Base-by-base conservation (phyloP, 2,329 filamentous ascomycete species). In the Zymoseptoria ardabiliae region DNA sequence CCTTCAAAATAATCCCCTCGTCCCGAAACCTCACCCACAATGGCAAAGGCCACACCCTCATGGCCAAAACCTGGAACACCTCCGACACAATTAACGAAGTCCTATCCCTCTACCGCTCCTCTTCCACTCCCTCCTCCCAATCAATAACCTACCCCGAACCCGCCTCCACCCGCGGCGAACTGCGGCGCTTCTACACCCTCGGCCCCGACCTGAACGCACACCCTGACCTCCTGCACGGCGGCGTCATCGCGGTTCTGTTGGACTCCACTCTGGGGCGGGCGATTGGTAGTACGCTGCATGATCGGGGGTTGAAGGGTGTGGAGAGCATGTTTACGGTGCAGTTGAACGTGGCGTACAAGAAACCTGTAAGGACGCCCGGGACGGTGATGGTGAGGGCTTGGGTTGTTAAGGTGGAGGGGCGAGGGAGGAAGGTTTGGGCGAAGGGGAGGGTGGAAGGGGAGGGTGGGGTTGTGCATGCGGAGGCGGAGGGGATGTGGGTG, bases 21-120 rank as follows among this genome's bases (percentile, higher is more conserved):
- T 62, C 59, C 11, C 59, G 65, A 11, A 58, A 57, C 8, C 57
- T 64, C 6, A 64, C 65, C 9, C 56, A 66, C 20, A 51, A 57
- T 10, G 65, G 65, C 4, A 53, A 52, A 35, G 65, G 65, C 2
- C 65, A 65, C 55, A 66, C 63, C 0, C 55, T 66, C 3, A 66
- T 64, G 61, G 65, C 60, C 50, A 66, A 63, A 41, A 66, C 65
- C 4, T 65, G 65, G 65, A 66, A 63, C 20, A 66, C 61, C 2
- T 51, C 60, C 2, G 51, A 35, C n/a, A 66, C 65, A 4, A 63
- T 66, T 41, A 21, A 35, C 5, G 49, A 62, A 21, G 54, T 65
- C n/a, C 55, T 66, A 20, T 59, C 58, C 2, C 50, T 66, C 11
- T 63, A 53, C 50, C 61, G 65, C 11, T 52, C 56, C 3, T 53